phyloP scores from a whole-genome alignment of 768 basidiomycete genomes.

The Myochromella boudieri region DNA sequence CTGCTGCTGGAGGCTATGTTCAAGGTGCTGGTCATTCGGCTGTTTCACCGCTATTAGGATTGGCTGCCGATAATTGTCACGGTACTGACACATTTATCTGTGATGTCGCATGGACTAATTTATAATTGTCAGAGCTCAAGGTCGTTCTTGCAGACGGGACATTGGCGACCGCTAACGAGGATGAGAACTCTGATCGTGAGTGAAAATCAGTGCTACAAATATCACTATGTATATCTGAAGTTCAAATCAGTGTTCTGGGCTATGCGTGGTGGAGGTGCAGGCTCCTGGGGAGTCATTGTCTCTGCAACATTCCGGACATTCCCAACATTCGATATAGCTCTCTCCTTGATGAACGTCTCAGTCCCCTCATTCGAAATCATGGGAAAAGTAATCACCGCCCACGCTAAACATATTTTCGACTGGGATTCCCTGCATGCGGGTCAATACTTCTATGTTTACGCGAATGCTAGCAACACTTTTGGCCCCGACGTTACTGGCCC shows the following conservation, averaged over 20 bases:
- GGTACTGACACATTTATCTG: constrained; percentile 5
- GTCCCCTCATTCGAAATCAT: constrained; percentile 17
- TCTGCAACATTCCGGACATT: constrained; percentile 33
- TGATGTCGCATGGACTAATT: not conserved
- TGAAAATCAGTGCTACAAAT: not conserved
- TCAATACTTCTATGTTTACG: constrained; percentile 26
- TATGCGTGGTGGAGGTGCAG: constrained; percentile 27
- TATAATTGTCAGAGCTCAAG: constrained; percentile 21
- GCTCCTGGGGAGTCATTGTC: constrained; percentile 38
- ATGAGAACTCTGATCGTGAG: constrained; percentile 24
- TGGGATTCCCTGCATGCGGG: constrained; percentile 28
- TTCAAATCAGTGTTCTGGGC: constrained; percentile 24
- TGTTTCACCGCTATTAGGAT: constrained; percentile 24
- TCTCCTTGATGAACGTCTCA: constrained; percentile 17
- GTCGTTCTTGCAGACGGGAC: constrained; percentile 30
- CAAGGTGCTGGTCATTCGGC: constrained; percentile 34
- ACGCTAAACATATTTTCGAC: constrained; percentile 36
- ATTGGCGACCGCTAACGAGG: constrained; percentile 23
- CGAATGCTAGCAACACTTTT: not conserved
- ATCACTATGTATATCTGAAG: not conserved
- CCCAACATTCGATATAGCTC: constrained; percentile 30
- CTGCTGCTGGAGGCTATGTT: constrained; percentile 31
- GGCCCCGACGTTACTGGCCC: not conserved
- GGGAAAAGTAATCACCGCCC: constrained; percentile 25
- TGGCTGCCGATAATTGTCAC: constrained; percentile 23